A percentile compares a stretch with the other conserved stretches of the same genome.
These are phyloP conservation scores for Globisporangium alternatum DNA, from an alignment of 352 stramenopile genomes.

Conservation along the genomic window DNA sequence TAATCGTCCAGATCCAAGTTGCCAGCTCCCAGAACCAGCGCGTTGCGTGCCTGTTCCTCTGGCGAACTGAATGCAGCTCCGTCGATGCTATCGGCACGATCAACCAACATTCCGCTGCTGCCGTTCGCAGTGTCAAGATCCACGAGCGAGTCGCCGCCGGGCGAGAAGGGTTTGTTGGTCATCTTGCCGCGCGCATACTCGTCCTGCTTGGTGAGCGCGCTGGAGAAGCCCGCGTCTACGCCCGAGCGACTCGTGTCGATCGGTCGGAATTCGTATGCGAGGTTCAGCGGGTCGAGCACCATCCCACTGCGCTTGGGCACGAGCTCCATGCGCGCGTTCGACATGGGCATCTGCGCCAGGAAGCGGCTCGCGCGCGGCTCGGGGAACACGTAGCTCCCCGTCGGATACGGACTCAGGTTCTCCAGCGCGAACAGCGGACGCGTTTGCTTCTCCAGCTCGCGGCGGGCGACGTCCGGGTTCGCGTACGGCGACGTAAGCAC, in stretches of 20 bases:
- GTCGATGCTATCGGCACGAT: constrained; percentile 1
- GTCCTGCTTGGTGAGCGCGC: constrained; percentile 69
- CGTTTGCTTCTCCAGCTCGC: constrained; percentile 28
- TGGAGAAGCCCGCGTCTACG: constrained; percentile 53
- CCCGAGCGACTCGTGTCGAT: constrained; percentile 30
- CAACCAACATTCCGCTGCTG: neutral
- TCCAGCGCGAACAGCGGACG: constrained; percentile 42
- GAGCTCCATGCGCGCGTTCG: constrained; percentile 45
- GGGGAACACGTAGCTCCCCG: constrained; percentile 12
- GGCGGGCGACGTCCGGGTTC: constrained; percentile 19
- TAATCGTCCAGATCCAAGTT: constrained; percentile 27
- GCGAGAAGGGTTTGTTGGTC: constrained; percentile 71
- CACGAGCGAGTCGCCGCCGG: constrained; percentile 60
- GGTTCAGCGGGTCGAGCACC: constrained; percentile 45
- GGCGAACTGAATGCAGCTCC: constrained; percentile 18
- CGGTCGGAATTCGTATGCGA: constrained; percentile 62
- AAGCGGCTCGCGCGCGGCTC: constrained; percentile 44
- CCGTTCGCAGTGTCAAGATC: constrained; percentile 14
- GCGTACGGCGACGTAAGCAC: constrained; percentile 34
- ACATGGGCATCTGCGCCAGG: constrained; percentile 73
- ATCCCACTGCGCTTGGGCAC: constrained; percentile 43
- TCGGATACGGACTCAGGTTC: constrained; percentile 35
- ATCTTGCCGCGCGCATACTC: constrained; percentile 80
- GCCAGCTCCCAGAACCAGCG: constrained; percentile 26
- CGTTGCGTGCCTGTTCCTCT: constrained; percentile 40